phyloP scores from a whole-genome alignment of 2,329 filamentous ascomycete species.

The Monosporascus sp. region DNA sequence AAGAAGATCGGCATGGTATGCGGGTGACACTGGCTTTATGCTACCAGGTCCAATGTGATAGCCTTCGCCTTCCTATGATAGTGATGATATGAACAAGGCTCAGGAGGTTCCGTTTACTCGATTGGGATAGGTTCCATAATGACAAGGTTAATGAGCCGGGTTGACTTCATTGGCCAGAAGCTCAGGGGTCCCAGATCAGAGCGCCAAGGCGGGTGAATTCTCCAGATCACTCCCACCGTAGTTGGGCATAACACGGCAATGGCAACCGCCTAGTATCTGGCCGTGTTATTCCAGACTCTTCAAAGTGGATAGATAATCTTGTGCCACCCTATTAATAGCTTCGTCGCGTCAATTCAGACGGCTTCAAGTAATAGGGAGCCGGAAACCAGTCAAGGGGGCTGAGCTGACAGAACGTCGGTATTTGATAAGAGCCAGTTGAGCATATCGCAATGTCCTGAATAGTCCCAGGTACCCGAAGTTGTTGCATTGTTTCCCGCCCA shows the following conservation, averaged over 20 bases:
- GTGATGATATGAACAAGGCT: constrained; percentile 6
- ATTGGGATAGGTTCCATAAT: constrained; percentile 16
- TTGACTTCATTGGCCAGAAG: constrained; percentile 16
- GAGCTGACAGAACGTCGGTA: background rate
- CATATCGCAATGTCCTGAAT: too few relatives aligned
- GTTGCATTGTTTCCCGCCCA: too few relatives aligned
- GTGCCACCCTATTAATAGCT: background rate
- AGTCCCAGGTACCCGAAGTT: too few relatives aligned
- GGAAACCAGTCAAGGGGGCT: too few relatives aligned
- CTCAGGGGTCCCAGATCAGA: constrained; percentile 12
- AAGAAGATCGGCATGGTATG: constrained; percentile 10
- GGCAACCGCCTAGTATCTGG: constrained; percentile 6
- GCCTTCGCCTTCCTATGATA: background rate
- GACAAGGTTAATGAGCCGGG: constrained; percentile 13
- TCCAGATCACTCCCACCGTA: constrained; percentile 18
- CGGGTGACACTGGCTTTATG: constrained; percentile 13
- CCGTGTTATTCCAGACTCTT: background rate
- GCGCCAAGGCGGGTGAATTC: constrained; percentile 19
- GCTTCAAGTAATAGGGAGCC: background rate
- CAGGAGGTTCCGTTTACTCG: constrained; percentile 10
- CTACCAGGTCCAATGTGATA: constrained; percentile 1
- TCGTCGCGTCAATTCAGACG: background rate
- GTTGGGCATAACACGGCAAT: constrained; percentile 7
- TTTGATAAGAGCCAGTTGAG: background rate
- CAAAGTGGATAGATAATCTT: background rate